These are phyloP conservation scores for Camellia granthamiana DNA, from an alignment of 148 eudicot species.

Conservation along the genomic window DNA sequence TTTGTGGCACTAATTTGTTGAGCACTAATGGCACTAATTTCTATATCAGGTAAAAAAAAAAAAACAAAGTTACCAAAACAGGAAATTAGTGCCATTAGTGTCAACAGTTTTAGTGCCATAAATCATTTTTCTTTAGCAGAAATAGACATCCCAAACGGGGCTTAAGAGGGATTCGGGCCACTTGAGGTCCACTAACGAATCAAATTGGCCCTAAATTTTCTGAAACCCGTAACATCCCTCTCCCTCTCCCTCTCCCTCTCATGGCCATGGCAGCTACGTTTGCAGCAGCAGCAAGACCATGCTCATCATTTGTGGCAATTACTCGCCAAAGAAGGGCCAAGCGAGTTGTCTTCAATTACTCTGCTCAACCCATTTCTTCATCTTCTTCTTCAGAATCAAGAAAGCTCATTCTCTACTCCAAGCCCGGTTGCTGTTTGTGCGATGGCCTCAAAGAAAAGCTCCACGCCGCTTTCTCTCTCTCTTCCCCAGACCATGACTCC, in stretches of 20 bases:
- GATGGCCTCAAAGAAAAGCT: slow-evolving; percentile 93
- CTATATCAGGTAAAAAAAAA: too few species aligned
- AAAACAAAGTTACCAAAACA: too few species aligned
- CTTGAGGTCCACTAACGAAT: too few species aligned
- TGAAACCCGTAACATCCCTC: not conserved
- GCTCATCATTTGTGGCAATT: slow-evolving; percentile 3
- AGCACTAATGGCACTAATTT: too few species aligned
- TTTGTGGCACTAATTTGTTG: too few species aligned
- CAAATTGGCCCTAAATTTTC: too few species aligned
- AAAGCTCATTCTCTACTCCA: slow-evolving; percentile 73
- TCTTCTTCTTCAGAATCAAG: slow-evolving; percentile 22
- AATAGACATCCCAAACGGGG: too few species aligned
- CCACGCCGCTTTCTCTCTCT: slow-evolving; percentile 40
- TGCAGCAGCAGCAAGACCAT: not conserved
- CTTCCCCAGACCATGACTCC: slow-evolving; percentile 25
- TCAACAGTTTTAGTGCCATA: too few species aligned
- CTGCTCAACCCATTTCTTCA: slow-evolving; percentile 3
- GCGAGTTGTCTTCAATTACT: not conserved
- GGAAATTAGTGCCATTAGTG: too few species aligned
- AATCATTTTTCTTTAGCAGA: too few species aligned
- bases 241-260: not conserved
- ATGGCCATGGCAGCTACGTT: not conserved
- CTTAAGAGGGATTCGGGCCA: too few species aligned
- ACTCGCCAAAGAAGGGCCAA: slow-evolving; percentile 3
- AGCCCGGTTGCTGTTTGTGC: slow-evolving; percentile 93